Evolutionary conservation across 2,329 filamentous ascomycete genomes (phyloP).

Genomic region (Exophiala phaeomuriformis): DNA sequence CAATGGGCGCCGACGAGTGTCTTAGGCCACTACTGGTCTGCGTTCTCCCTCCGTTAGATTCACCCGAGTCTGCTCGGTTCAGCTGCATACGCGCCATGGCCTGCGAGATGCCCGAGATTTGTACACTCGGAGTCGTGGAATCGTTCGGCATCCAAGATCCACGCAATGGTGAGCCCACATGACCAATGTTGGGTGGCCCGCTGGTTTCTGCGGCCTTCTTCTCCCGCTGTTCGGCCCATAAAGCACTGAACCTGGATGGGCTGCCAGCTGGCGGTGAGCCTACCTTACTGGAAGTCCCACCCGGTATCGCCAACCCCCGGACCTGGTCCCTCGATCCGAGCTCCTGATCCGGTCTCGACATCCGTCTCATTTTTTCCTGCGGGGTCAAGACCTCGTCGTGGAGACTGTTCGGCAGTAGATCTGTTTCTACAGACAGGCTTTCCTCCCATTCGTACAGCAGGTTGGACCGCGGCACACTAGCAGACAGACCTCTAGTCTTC

Average conservation of each 20-base stretch:
- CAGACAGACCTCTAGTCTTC: slow-evolving; percentile 48
- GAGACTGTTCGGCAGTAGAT: slow-evolving; percentile 68
- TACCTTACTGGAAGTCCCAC: slow-evolving; percentile 43
- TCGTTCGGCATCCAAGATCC: slow-evolving; percentile 44
- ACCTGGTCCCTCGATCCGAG: slow-evolving; percentile 41
- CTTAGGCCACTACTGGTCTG: slow-evolving; percentile 32
- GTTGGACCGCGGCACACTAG: slow-evolving; percentile 50
- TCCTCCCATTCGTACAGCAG: slow-evolving; percentile 52
- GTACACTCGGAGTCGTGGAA: slow-evolving; percentile 12
- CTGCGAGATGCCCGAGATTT: slow-evolving; percentile 27
- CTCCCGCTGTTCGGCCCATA: slow-evolving; percentile 49
- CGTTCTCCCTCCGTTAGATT: slow-evolving; percentile 18
- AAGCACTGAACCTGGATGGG: slow-evolving; percentile 55
- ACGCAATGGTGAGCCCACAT: slow-evolving; percentile 59
- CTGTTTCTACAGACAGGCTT: slow-evolving; percentile 75
- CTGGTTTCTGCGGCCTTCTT: slow-evolving; percentile 45
- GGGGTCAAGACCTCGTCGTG: slow-evolving; percentile 58
- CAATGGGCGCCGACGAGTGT: slow-evolving; percentile 28
- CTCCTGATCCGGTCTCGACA: slow-evolving; percentile 53
- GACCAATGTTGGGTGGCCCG: slow-evolving; percentile 46
- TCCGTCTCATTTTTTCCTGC: slow-evolving; percentile 53
- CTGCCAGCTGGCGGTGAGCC: slow-evolving; percentile 50
- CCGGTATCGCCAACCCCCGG: slow-evolving; percentile 45
- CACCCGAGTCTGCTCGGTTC: slow-evolving; percentile 35
- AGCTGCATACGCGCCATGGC: slow-evolving; percentile 33